Conservation (phyloP, 495 filamentous ascomycete species). For the Tuber indicum region DNA sequence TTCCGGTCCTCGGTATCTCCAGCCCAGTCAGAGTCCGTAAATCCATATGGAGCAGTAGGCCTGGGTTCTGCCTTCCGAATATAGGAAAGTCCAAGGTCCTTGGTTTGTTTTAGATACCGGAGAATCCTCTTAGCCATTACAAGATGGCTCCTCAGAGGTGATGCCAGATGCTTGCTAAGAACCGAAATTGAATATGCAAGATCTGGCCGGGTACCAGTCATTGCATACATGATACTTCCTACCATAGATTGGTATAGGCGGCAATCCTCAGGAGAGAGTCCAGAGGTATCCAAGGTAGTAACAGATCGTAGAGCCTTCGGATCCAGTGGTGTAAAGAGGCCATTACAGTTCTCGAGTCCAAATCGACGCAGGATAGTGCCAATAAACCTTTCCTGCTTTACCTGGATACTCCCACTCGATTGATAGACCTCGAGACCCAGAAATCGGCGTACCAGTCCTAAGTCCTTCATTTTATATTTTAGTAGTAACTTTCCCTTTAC, state of each 20-base stretch:
- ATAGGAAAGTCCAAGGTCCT: background rate
- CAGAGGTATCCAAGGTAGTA: too few species aligned
- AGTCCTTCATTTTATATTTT: background rate
- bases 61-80: fast-evolving
- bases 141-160: background rate
- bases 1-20: too few species aligned
- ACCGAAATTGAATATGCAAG: background rate
- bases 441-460: background rate
- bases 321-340: too few species aligned
- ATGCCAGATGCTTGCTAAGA: background rate
- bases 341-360: too few species aligned
- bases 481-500: too few species aligned
- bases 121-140: background rate
- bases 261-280: too few species aligned
- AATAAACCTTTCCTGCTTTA: background rate
- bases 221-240: background rate
- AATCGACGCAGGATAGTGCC: too few species aligned
- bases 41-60: too few species aligned
- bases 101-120: background rate
- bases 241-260: background rate
- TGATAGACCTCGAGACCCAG: background rate
- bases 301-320: too few species aligned
- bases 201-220: background rate
- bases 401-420: background rate
- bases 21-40: too few species aligned